Percentiles rank a stretch among this genome's conserved stretches.
These are phyloP conservation scores for Pichia insulana DNA, from an alignment of 805 yeast genomes.

Conservation along the genomic window DNA sequence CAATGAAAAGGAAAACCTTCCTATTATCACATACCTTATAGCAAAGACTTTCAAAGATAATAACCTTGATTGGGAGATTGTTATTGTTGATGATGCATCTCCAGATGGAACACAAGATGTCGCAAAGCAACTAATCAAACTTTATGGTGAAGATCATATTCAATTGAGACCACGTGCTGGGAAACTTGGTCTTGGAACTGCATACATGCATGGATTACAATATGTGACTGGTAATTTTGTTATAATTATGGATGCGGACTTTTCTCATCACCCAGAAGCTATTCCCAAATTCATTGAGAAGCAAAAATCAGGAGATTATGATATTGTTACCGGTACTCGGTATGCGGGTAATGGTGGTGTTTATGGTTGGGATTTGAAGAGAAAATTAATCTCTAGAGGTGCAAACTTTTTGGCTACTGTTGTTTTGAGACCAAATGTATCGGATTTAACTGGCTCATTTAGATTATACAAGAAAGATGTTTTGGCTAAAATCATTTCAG, in stretches of 20 bases:
- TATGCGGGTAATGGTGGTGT: conserved; percentile 79
- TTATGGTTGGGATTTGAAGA: conserved; percentile 75
- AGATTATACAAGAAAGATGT: conserved; percentile 66
- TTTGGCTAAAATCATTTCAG: conserved; percentile 54
- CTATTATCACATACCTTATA: conserved; percentile 60
- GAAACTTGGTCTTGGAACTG: conserved; percentile 72
- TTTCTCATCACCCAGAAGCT: conserved; percentile 74
- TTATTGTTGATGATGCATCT: conserved; percentile 71
- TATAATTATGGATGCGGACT: conserved; percentile 78
- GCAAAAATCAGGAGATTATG: conserved; percentile 44
- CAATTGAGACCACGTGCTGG: conserved; percentile 67
- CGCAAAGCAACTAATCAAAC: conserved; percentile 48
- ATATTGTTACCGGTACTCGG: conserved; percentile 49
- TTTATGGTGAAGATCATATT: conserved; percentile 53
- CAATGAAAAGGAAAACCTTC: conserved; percentile 61
- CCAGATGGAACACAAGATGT: conserved; percentile 78
- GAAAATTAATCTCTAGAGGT: conserved; percentile 70
- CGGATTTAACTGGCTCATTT: conserved; percentile 72
- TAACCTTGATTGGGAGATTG: conserved; percentile 62
- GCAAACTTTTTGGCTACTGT: conserved; percentile 72
- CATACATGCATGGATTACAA: conserved; percentile 69
- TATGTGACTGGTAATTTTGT: conserved; percentile 66
- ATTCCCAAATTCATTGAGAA: conserved; percentile 66
- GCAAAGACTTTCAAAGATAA: conserved; percentile 54
- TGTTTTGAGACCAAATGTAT: conserved; percentile 60